Evolutionary conservation across 2,329 filamentous ascomycete species (phyloP).

Genomic region (Cadophora sp.): DNA sequence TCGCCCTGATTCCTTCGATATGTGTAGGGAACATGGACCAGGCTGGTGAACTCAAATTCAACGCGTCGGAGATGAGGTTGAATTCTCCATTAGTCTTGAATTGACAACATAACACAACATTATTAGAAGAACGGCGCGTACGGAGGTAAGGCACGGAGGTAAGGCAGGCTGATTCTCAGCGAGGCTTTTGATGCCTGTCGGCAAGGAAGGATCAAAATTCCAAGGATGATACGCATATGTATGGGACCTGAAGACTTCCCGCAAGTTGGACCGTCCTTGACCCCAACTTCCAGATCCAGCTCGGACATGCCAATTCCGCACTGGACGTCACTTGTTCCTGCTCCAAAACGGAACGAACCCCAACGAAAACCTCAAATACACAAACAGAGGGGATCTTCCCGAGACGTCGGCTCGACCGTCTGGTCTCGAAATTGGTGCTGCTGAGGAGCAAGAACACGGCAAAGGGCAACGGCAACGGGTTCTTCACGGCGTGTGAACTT

Average conservation of each 20-base stretch:
- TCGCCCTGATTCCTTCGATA: not conserved
- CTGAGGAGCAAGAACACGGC: not conserved
- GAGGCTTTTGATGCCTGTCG: not conserved
- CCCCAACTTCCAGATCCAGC: not conserved
- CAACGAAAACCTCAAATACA: not conserved
- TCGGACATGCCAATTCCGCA: not conserved
- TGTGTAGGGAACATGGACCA: not conserved
- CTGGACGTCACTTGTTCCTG: not conserved
- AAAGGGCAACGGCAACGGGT: not conserved
- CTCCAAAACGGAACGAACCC: not conserved
- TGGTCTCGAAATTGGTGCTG: not conserved
- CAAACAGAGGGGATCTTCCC: not conserved
- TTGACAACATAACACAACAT: not conserved
- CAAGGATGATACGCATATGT: too few relatives aligned
- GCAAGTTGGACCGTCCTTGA: not conserved
- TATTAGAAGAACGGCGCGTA: too few relatives aligned
- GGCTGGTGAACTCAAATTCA: not conserved
- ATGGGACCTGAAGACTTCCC: too few relatives aligned
- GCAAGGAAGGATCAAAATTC: too few relatives aligned
- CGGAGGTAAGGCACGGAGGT: too few relatives aligned
- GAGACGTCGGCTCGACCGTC: not conserved
- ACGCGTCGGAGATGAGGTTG: conserved; percentile 5
- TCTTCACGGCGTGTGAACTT: too few relatives aligned
- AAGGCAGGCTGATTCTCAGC: not conserved
- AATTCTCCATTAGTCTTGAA: not conserved